Evolutionary conservation across 140 eudicot species (phyloP).

Genomic region (Cichorium intybus): DNA sequence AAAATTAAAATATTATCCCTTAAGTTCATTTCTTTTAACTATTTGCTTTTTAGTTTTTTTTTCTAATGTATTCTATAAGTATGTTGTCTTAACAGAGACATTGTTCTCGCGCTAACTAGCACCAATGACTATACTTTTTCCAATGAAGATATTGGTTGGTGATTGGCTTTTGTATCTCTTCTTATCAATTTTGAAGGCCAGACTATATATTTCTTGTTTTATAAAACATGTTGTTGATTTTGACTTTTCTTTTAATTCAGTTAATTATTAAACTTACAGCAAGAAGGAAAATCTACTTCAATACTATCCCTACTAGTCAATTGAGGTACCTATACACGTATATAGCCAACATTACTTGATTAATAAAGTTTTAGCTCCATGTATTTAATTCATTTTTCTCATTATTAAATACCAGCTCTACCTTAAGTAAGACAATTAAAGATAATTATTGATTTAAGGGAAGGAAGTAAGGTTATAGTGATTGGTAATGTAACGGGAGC

Average conservation of each 20-base stretch:
- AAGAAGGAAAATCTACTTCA: constrained; percentile 82
- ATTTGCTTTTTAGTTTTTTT: neutral
- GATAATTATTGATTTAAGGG: constrained; percentile 82
- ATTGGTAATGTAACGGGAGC: constrained; percentile 88
- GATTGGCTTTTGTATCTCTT: constrained; percentile 73
- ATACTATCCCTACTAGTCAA: constrained; percentile 60
- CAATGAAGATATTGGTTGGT: constrained; percentile 78
- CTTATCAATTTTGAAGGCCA: constrained; percentile 87
- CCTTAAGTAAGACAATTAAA: constrained; percentile 73
- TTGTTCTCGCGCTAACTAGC: constrained; percentile 60
- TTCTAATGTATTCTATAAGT: constrained; percentile 17
- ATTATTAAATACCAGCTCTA: constrained; percentile 66
- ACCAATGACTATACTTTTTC: constrained; percentile 69
- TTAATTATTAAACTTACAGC: constrained; percentile 45
- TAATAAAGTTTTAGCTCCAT: neutral
- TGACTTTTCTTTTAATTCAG: constrained; percentile 1
- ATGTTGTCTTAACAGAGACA: constrained; percentile 64
- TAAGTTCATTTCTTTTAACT: too few relatives aligned
- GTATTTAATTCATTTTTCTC: constrained; percentile 4
- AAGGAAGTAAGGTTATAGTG: constrained; percentile 88
- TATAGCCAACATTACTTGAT: neutral
- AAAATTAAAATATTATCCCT: too few relatives aligned
- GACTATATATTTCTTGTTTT: constrained; percentile 22
- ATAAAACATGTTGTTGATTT: constrained; percentile 8
- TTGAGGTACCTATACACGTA: constrained; percentile 48